Evolutionary conservation across 2,329 filamentous ascomycete species (phyloP).

Genomic region (Thelonectria discophora): DNA sequence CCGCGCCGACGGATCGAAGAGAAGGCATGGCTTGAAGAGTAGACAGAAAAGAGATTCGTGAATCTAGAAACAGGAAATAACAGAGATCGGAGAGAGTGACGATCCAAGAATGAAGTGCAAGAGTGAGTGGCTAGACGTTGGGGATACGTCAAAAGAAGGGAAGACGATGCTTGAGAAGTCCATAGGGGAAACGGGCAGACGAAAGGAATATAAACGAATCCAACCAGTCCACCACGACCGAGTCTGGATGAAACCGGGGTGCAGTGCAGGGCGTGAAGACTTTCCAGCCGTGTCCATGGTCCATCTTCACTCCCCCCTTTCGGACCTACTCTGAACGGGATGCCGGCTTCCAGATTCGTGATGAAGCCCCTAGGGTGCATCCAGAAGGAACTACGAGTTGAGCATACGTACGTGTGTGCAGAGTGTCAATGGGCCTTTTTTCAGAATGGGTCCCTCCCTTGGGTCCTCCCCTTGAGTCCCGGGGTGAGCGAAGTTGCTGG

Average conservation of each 20-base stretch:
- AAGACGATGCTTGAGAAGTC: conserved; percentile 44
- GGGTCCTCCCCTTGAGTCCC: conserved; percentile 2
- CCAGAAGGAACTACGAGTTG: conserved; percentile 1
- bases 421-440: neutral
- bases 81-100: conserved; percentile 40
- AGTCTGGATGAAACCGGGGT: conserved; percentile 11
- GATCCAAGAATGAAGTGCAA: conserved; percentile 20
- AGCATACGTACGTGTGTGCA: neutral
- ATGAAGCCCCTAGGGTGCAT: conserved; percentile 15
- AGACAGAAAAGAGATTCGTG: conserved; percentile 35
- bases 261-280: conserved; percentile 13
- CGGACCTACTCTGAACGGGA: conserved; percentile 1
- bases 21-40: conserved; percentile 50
- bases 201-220: conserved; percentile 28
- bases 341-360: conserved; percentile 4
- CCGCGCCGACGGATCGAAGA: conserved; percentile 51
- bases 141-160: conserved; percentile 51
- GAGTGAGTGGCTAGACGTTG: conserved; percentile 53
- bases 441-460: conserved; percentile 11
- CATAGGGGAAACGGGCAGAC: conserved; percentile 26
- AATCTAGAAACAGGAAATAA: conserved; percentile 9
- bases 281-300: conserved; percentile 12
- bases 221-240: conserved; percentile 25
- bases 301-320: conserved; percentile 10
- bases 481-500: conserved; percentile 17